These are phyloP conservation scores for Polygonum maritimum DNA, from an alignment of 148 eudicot genomes.

Conservation along the genomic window DNA sequence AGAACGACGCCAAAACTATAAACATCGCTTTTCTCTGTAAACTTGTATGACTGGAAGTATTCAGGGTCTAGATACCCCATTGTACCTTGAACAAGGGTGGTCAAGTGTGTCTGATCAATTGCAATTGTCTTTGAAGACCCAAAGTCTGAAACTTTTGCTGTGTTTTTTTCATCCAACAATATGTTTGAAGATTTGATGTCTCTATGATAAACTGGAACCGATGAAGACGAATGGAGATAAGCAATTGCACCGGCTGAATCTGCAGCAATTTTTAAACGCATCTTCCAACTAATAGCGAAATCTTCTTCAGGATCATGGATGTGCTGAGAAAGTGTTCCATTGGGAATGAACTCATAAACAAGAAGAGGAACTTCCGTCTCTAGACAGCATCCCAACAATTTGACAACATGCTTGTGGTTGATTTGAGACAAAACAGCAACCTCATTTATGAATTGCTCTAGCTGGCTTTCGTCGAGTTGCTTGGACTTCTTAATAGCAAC, in stretches of 20 bases:
- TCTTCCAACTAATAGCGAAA: not conserved
- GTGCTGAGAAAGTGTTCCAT: slow-evolving; percentile 5
- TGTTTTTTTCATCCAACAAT: not conserved
- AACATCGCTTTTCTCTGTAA: slow-evolving; percentile 6
- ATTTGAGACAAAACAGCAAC: slow-evolving; percentile 8
- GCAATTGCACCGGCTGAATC: not conserved
- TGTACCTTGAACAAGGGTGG: slow-evolving; percentile 9
- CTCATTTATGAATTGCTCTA: slow-evolving; percentile 10
- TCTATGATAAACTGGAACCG: not conserved
- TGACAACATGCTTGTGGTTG: slow-evolving; percentile 9
- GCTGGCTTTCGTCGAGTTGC: slow-evolving; percentile 4
- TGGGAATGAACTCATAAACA: slow-evolving; percentile 7
- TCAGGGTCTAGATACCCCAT: slow-evolving; percentile 11
- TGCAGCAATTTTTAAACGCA: slow-evolving; percentile 4
- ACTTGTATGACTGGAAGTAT: not conserved
- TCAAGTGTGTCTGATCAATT: not conserved
- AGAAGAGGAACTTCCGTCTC: slow-evolving; percentile 14
- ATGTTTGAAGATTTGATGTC: slow-evolving; percentile 8
- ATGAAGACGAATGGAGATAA: not conserved
- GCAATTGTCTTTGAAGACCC: slow-evolving; percentile 3
- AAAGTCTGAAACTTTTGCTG: not conserved
- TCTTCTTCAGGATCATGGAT: slow-evolving; percentile 4
- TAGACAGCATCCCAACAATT: slow-evolving; percentile 8
- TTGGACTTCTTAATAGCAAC: slow-evolving; percentile 10
- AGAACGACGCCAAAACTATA: slow-evolving; percentile 10